These are phyloP conservation scores for Fusarium subtropicale DNA, from an alignment of 2,329 filamentous ascomycete species.

Conservation along the genomic window DNA sequence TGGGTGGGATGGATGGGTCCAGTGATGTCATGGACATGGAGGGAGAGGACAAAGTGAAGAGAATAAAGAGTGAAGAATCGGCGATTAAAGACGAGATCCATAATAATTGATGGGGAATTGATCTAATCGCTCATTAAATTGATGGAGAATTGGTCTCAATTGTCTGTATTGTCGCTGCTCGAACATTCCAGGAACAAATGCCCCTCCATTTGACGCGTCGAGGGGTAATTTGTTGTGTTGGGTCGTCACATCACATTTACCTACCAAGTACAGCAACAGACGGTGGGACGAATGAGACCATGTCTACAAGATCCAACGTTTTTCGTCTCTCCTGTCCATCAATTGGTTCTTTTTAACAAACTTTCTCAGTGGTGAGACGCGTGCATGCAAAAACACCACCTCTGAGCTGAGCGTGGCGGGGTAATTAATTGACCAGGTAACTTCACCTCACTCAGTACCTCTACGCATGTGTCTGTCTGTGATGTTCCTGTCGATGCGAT, in stretches of 20 bases:
- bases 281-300: slow-evolving; percentile 30
- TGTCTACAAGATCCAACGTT: slow-evolving; percentile 1
- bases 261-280: too few relatives aligned
- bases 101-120: neutral
- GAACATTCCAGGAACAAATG: slow-evolving; percentile 12
- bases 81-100: slow-evolving; percentile 24
- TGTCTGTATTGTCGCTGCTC: neutral
- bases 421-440: neutral
- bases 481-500: too few relatives aligned
- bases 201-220: slow-evolving; percentile 36
- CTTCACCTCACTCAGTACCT: too few relatives aligned
- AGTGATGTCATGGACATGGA: slow-evolving; percentile 43
- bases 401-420: neutral
- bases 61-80: slow-evolving; percentile 11
- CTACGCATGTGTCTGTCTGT: too few relatives aligned
- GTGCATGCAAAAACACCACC: slow-evolving; percentile 5
- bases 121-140: neutral
- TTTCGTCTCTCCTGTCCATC: neutral
- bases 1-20: slow-evolving; percentile 38
- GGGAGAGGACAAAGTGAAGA: neutral
- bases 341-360: slow-evolving; percentile 10
- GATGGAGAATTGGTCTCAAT: too few relatives aligned
- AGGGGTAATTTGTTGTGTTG: slow-evolving; percentile 19
- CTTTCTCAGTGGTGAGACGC: neutral
- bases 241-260: neutral